A percentile compares a stretch with the other conserved stretches of the same genome.
phyloP scores from a whole-genome alignment of 768 basidiomycete genomes.

The Termitomyces sp. region DNA sequence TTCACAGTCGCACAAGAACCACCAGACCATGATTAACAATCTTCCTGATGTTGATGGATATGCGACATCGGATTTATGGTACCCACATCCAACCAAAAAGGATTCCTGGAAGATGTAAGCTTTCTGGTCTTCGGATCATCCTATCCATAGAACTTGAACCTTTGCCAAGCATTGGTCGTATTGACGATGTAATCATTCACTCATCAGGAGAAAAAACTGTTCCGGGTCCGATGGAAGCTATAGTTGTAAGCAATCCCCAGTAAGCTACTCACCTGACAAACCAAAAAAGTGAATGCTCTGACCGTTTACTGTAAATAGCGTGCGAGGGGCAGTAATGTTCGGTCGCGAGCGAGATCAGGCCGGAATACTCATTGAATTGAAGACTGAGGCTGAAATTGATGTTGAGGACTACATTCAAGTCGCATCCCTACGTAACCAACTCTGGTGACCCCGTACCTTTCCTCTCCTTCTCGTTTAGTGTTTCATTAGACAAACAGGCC shows the following conservation, averaged over 20 bases:
- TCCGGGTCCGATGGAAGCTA: conserved; percentile 25
- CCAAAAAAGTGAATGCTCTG: background rate
- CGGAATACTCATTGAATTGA: conserved; percentile 21
- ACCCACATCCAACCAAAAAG: background rate
- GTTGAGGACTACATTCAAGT: conserved; percentile 11
- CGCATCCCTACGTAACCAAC: conserved; percentile 22
- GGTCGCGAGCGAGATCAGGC: conserved; percentile 25
- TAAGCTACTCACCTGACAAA: background rate
- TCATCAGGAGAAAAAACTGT: conserved; percentile 31
- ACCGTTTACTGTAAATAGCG: background rate
- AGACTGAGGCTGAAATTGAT: conserved; percentile 14
- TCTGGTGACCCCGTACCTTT: conserved; percentile 21
- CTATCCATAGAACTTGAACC: background rate
- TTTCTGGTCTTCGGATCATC: background rate
- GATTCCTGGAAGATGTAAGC: conserved; percentile 4
- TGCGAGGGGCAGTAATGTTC: conserved; percentile 30
- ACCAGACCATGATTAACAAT: background rate
- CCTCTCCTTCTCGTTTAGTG: background rate
- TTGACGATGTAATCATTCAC: conserved; percentile 32
- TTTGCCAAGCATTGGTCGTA: conserved; percentile 29
- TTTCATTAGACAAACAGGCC: conserved; percentile 17
- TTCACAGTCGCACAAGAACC: background rate
- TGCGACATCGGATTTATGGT: conserved; percentile 2
- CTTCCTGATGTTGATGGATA: conserved; percentile 2
- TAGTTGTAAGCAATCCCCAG: conserved; percentile 13